Percentiles rank a stretch among this genome's conserved stretches.
Conservation (phyloP, 179 eudicot genomes). For the Beta macrorhiza region DNA sequence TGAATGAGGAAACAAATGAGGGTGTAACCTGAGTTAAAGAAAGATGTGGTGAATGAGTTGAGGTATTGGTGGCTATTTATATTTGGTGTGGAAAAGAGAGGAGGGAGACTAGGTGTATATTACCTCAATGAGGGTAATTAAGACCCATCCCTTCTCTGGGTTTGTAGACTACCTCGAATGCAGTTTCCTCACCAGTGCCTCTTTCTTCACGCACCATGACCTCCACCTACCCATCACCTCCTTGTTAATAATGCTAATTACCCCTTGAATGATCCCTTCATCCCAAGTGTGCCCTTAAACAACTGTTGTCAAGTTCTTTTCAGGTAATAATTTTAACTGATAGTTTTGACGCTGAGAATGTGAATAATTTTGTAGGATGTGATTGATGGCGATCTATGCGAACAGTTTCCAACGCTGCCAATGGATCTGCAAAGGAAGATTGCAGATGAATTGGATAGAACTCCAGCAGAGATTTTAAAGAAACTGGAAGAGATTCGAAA, state of each 20-base stretch:
- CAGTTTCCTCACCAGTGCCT: not conserved
- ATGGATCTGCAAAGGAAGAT: slow-evolving; percentile 94
- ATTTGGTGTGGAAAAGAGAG: not conserved
- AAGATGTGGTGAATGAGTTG: not conserved
- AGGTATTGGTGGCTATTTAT: not conserved
- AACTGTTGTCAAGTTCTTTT: not conserved
- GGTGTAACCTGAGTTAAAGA: not conserved
- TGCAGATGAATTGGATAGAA: slow-evolving; percentile 93
- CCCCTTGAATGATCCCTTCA: not conserved
- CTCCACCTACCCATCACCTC: not conserved
- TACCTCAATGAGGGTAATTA: not conserved
- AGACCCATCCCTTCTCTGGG: not conserved
- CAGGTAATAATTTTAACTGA: not conserved
- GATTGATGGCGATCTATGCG: slow-evolving; percentile 96
- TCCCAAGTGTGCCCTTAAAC: not conserved
- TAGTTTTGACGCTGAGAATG: not conserved
- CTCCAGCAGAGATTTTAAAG: slow-evolving; percentile 91
- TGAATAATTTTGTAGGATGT: slow-evolving; percentile 67
- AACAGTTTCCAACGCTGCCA: slow-evolving; percentile 90
- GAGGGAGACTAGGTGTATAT: not conserved
- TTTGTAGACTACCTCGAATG: not conserved
- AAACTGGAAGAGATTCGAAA: slow-evolving; percentile 95
- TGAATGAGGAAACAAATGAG: not conserved
- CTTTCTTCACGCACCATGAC: not conserved
- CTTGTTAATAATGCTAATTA: not conserved